Conservation (phyloP, 2,329 filamentous ascomycete genomes). For the Cadophora sp. region DNA sequence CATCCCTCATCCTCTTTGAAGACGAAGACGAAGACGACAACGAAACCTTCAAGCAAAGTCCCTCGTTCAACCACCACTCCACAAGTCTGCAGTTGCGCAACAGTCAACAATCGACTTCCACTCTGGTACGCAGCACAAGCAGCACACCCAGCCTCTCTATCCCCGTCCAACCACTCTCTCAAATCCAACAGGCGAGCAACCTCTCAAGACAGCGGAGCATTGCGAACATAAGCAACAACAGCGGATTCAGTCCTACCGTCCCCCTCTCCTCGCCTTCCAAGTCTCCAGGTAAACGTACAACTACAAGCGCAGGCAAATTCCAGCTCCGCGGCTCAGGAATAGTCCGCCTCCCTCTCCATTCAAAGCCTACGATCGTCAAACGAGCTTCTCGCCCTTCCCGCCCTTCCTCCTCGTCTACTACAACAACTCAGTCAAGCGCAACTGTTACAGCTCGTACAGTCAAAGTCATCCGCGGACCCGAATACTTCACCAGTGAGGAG, state of each 20-base stretch:
- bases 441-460: background rate
- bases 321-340: background rate
- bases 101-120: background rate
- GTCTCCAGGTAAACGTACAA: background rate
- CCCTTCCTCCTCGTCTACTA: no score
- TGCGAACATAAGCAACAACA: background rate
- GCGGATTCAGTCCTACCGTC: constrained; percentile 13
- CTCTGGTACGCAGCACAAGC: background rate
- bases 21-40: background rate
- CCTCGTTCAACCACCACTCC: background rate
- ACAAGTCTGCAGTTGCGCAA: background rate
- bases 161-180: background rate
- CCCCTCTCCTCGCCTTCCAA: background rate
- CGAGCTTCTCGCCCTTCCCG: background rate
- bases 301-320: background rate
- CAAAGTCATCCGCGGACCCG: background rate
- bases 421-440: background rate
- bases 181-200: background rate
- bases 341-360: background rate
- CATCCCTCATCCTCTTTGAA: constrained; percentile 4
- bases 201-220: background rate
- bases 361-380: constrained; percentile 8
- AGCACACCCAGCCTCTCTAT: constrained; percentile 4
- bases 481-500: constrained; percentile 35
- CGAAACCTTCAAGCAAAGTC: background rate